Conservation (phyloP, 352 stramenopile species). For the Pythium rhizo-oryzae region DNA sequence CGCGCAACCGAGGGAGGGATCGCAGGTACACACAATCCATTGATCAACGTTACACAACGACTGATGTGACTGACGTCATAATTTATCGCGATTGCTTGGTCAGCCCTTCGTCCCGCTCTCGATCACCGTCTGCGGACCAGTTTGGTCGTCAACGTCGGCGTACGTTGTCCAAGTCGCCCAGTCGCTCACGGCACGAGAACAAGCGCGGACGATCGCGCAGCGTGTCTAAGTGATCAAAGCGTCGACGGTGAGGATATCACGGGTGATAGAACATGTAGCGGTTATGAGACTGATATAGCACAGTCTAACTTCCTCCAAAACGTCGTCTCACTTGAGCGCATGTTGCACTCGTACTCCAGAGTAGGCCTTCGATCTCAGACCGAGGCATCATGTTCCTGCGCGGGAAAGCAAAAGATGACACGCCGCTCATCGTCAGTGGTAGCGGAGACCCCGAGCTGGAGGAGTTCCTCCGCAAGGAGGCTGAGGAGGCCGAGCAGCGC, state of each 20-base stretch:
- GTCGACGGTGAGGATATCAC: background rate
- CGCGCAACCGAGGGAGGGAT: background rate
- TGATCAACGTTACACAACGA: no score
- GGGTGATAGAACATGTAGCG: background rate
- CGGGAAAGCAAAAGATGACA: background rate
- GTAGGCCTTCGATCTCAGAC: background rate
- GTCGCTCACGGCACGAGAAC: background rate
- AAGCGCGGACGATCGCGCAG: slow-evolving; percentile 13
- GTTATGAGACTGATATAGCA: slow-evolving; percentile 20
- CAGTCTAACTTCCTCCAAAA: background rate
- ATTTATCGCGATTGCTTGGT: background rate
- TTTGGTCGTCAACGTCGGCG: slow-evolving; percentile 21
- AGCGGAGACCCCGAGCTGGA: slow-evolving; percentile 47
- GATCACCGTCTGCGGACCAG: slow-evolving; percentile 21
- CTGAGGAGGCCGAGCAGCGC: slow-evolving; percentile 35
- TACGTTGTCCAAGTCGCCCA: slow-evolving; percentile 14
- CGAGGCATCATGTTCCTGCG: slow-evolving; percentile 15
- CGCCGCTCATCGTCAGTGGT: slow-evolving; percentile 11
- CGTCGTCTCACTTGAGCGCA: background rate
- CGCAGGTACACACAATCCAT: slow-evolving; percentile 3
- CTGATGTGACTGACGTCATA: background rate
- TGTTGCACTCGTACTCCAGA: no score
- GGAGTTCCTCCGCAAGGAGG: slow-evolving; percentile 56
- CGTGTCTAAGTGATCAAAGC: background rate
- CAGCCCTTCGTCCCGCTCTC: background rate